Conservation (phyloP, 176 grass and related monocot species). For the Urochloa ruziziensis region DNA sequence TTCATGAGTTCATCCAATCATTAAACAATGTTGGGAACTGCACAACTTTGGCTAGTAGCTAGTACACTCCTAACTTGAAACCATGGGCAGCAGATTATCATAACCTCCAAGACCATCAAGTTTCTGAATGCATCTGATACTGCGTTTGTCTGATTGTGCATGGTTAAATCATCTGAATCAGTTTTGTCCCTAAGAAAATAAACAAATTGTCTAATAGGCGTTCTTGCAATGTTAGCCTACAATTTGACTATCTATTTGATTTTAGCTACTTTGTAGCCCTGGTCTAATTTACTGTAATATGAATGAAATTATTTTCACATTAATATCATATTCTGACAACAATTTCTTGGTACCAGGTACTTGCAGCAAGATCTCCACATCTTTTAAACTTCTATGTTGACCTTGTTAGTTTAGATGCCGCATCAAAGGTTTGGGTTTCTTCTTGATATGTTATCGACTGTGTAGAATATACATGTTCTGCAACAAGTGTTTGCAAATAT, state of each 20-base stretch:
- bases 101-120: not conserved
- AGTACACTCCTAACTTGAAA: not conserved
- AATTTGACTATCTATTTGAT: conserved; percentile 11
- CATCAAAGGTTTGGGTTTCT: conserved; percentile 80
- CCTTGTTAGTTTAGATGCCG: conserved; percentile 85
- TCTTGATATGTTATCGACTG: conserved; percentile 3
- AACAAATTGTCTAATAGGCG: not conserved
- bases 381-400: conserved; percentile 87
- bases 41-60: not conserved
- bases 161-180: not conserved
- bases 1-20: conserved; percentile 2
- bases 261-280: not conserved
- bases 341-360: conserved; percentile 54
- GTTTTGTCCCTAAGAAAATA: not conserved
- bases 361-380: conserved; percentile 72
- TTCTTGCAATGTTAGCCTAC: not conserved
- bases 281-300: conserved; percentile 6
- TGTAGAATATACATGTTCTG: conserved; percentile 29
- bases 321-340: conserved; percentile 18
- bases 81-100: not conserved
- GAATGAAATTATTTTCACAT: conserved; percentile 15
- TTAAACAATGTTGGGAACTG: not conserved
- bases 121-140: not conserved
- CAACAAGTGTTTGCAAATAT: conserved; percentile 15
- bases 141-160: conserved; percentile 4